Conservation (phyloP, 495 filamentous ascomycete species). For the Aspergillus ostianus region DNA sequence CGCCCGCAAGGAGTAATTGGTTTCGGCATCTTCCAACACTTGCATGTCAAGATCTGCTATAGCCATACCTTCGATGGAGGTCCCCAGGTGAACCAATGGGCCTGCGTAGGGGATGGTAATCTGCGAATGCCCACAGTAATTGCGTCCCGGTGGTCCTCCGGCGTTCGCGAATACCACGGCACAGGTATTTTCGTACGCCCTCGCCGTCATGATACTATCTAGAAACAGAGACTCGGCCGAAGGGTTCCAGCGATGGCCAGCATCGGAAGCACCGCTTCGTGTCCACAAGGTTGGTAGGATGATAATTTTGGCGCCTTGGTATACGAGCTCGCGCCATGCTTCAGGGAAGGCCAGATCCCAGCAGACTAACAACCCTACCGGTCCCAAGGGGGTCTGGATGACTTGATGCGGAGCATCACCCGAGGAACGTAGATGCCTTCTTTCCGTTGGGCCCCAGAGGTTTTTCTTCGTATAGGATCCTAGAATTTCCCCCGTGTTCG, state of each 20-base stretch:
- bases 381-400: conserved; percentile 64
- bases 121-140: conserved; percentile 9
- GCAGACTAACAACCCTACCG: conserved; percentile 73
- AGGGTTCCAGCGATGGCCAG: background rate
- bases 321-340: conserved; percentile 68
- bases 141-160: conserved; percentile 7
- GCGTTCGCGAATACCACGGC: conserved; percentile 7
- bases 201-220: background rate
- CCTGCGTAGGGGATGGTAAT: conserved; percentile 8
- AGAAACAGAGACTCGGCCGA: conserved; percentile 1
- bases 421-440: background rate
- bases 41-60: conserved; percentile 6
- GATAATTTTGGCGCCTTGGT: conserved; percentile 69
- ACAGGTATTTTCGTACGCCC: conserved; percentile 10
- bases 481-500: conserved; percentile 55
- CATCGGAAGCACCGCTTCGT: background rate
- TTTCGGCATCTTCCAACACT: conserved; percentile 5
- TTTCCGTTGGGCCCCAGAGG: conserved; percentile 5
- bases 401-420: background rate
- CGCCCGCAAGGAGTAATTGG: conserved; percentile 6
- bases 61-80: conserved; percentile 3
- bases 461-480: conserved; percentile 54
- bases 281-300: conserved; percentile 73
- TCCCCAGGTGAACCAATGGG: conserved; percentile 3
- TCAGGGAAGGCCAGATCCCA: conserved; percentile 85